phyloP scores from a whole-genome alignment of 345 rosid genomes.

The Rhodamnia argentea region DNA sequence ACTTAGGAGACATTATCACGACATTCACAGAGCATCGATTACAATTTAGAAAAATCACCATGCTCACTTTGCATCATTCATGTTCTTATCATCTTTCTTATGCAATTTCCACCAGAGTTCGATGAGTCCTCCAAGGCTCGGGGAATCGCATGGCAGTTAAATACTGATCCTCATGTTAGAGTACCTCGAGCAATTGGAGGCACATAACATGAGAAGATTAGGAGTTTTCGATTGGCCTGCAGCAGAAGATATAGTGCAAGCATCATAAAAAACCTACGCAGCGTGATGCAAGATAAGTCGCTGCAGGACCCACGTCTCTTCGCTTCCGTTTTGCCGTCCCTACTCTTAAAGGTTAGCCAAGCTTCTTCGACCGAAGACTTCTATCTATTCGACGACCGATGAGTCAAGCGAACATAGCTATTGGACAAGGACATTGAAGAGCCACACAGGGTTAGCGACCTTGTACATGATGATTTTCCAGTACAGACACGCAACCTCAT shows the following conservation, averaged over 20 bases:
- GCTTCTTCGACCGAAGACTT: background rate
- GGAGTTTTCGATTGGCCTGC: background rate
- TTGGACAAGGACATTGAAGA: background rate
- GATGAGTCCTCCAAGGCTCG: background rate
- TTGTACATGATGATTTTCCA: too few species aligned
- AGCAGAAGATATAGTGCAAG: background rate
- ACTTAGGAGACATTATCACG: too few species aligned
- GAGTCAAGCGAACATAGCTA: background rate
- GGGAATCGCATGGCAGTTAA: background rate
- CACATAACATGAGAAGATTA: background rate
- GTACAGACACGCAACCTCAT: too few species aligned
- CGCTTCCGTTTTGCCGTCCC: background rate
- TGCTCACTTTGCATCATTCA: background rate
- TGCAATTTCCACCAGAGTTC: background rate
- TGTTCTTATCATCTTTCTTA: background rate
- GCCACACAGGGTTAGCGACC: background rate
- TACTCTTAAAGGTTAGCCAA: background rate
- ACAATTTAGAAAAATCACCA: background rate
- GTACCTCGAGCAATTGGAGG: background rate
- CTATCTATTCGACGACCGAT: background rate
- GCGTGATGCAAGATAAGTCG: background rate
- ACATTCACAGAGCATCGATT: too few species aligned
- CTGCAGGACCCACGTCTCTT: background rate
- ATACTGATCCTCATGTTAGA: background rate
- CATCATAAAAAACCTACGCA: background rate